phyloP scores from a whole-genome alignment of 2,329 filamentous ascomycete genomes.

The Cladosporium sp. region DNA sequence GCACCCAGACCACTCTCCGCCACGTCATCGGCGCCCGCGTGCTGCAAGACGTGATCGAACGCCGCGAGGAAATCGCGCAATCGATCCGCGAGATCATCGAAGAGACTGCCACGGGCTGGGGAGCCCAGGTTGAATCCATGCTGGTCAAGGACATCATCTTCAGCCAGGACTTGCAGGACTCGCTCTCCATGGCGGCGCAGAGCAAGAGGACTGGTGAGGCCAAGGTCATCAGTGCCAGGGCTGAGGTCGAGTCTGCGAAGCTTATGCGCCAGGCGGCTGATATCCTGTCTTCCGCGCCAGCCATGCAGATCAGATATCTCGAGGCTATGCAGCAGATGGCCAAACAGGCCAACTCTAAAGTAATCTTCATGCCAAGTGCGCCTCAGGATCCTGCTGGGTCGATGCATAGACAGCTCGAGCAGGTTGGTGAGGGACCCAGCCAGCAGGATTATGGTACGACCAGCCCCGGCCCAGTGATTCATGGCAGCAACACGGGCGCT shows the following conservation, averaged over 20 bases:
- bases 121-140: slow-evolving; percentile 95
- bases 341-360: slow-evolving; percentile 82
- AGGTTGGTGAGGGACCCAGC: slow-evolving; percentile 53
- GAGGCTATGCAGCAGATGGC: slow-evolving; percentile 99
- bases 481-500: background rate
- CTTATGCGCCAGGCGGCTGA: slow-evolving; percentile 88
- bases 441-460: slow-evolving; percentile 31
- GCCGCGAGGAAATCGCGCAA: slow-evolving; percentile 92
- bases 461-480: slow-evolving; percentile 15
- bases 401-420: slow-evolving; percentile 47
- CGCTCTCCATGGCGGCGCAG: slow-evolving; percentile 95
- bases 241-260: slow-evolving; percentile 94
- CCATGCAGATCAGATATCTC: slow-evolving; percentile 95
- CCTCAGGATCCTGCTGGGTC: slow-evolving; percentile 31
- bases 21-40: slow-evolving; percentile 95
- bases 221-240: slow-evolving; percentile 96
- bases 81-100: slow-evolving; percentile 97
- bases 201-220: slow-evolving; percentile 97
- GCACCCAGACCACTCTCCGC: slow-evolving; percentile 93
- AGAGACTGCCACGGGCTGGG: slow-evolving; percentile 89
- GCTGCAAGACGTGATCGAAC: slow-evolving; percentile 96
- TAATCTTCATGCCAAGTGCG: slow-evolving; percentile 69
- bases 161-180: slow-evolving; percentile 90
- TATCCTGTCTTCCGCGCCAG: slow-evolving; percentile 83
- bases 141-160: slow-evolving; percentile 99